phyloP scores from a whole-genome alignment of 2,329 filamentous ascomycete species.

The Calonectria pseudoreteaudii region DNA sequence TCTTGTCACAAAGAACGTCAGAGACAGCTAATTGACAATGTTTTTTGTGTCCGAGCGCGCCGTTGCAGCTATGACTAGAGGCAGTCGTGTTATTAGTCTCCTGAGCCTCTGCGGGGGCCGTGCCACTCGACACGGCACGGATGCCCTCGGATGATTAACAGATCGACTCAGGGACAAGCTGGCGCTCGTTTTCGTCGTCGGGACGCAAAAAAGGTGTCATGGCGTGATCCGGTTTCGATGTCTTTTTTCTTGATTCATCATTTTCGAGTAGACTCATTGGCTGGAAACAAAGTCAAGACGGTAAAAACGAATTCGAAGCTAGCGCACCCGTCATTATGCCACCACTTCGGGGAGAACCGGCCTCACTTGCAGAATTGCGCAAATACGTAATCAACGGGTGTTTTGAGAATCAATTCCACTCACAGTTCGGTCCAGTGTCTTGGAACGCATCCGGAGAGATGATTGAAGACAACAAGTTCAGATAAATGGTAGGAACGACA shows the following conservation, averaged over 20 bases:
- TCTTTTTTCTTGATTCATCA: neutral
- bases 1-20: neutral
- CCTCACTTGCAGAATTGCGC: neutral
- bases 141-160: neutral
- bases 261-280: neutral
- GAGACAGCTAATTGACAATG: neutral
- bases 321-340: neutral
- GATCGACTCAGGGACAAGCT: neutral
- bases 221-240: neutral
- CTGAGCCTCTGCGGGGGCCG: neutral
- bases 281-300: neutral
- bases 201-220: neutral
- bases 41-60: neutral
- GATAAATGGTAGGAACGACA: neutral
- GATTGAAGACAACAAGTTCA: neutral
- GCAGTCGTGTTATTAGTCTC: neutral
- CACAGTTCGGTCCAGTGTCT: neutral
- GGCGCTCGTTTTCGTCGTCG: neutral
- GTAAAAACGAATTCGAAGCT: neutral
- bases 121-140: neutral
- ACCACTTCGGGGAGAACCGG: neutral
- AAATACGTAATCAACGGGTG: neutral
- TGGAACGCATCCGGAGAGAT: neutral
- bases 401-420: neutral
- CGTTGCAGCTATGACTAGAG: neutral